phyloP scores from a whole-genome alignment of 495 filamentous ascomycete genomes.

The Neurospora sublineolata region DNA sequence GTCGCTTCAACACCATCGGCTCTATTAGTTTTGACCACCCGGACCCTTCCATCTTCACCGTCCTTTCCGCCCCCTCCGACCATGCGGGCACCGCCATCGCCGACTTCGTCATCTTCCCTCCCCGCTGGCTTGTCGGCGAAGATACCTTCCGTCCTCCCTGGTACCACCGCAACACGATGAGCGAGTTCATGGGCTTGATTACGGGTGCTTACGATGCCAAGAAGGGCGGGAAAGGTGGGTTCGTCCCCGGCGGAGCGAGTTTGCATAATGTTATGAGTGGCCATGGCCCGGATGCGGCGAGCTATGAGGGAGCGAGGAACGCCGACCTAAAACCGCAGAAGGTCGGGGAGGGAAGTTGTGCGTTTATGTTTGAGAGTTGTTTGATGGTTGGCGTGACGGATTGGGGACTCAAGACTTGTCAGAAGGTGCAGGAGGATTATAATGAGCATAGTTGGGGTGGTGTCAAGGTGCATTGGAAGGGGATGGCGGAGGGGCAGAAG shows the following conservation, averaged over 20 bases:
- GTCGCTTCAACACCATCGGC: slow-evolving; percentile 67
- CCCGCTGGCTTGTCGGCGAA: slow-evolving; percentile 67
- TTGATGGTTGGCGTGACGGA: slow-evolving; percentile 87
- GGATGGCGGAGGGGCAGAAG: slow-evolving; percentile 6
- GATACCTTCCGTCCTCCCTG: slow-evolving; percentile 74
- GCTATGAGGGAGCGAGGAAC: slow-evolving; percentile 49
- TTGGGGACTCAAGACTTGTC: slow-evolving; percentile 75
- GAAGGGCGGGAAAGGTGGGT: slow-evolving; percentile 39
- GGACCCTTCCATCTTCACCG: slow-evolving; percentile 74
- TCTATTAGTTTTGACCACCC: slow-evolving; percentile 67
- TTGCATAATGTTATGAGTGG: slow-evolving; percentile 50
- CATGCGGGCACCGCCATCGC: slow-evolving; percentile 58
- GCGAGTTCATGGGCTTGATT: slow-evolving; percentile 70
- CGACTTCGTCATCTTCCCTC: slow-evolving; percentile 77
- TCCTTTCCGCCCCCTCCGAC: slow-evolving; percentile 58
- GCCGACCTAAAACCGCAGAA: slow-evolving; percentile 43
- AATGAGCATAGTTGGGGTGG: slow-evolving; percentile 78
- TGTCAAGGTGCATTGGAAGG: slow-evolving; percentile 65
- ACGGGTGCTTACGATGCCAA: slow-evolving; percentile 50
- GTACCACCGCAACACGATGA: slow-evolving; percentile 81
- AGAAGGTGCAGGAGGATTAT: slow-evolving; percentile 75
- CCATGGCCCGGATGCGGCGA: slow-evolving; percentile 49
- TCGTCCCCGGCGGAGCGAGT: slow-evolving; percentile 46
- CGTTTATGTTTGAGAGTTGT: slow-evolving; percentile 59
- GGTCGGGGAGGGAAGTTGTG: slow-evolving; percentile 47